phyloP scores from a whole-genome alignment of 768 basidiomycete genomes.

The Kwoniella pini region DNA sequence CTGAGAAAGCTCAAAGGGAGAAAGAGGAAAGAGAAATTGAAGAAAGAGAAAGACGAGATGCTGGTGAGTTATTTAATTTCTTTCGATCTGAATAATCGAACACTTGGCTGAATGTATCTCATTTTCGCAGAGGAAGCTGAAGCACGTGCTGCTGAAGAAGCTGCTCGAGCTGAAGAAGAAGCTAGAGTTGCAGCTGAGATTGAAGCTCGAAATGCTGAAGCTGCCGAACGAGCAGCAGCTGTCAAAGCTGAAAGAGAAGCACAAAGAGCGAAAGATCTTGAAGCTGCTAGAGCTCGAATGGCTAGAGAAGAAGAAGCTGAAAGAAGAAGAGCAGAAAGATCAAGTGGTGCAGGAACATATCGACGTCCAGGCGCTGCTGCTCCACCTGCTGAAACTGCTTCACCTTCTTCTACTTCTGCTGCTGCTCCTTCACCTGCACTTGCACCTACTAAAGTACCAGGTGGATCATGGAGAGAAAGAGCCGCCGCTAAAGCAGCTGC shows the following conservation, averaged over 20 bases:
- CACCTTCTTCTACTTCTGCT: constrained; percentile 21
- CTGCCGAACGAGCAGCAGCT: constrained; percentile 51
- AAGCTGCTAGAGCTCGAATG: constrained; percentile 47
- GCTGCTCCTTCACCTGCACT: constrained; percentile 50
- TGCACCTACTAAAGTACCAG: constrained; percentile 40
- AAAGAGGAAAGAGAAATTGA: constrained; percentile 55
- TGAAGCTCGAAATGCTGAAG: constrained; percentile 39
- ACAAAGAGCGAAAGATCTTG: constrained; percentile 39
- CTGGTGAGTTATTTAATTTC: constrained; percentile 41
- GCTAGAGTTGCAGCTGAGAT: constrained; percentile 37
- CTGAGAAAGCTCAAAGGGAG: constrained; percentile 59
- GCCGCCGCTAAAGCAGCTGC: constrained; percentile 59
- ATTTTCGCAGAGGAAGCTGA: constrained; percentile 57
- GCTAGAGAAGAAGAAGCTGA: constrained; percentile 56
- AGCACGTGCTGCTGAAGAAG: constrained; percentile 68
- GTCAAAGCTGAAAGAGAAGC: constrained; percentile 35
- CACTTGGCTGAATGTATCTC: not conserved
- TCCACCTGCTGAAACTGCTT: constrained; percentile 9
- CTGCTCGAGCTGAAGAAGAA: constrained; percentile 59
- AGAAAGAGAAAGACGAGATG: constrained; percentile 37
- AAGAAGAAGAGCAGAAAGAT: constrained; percentile 38
- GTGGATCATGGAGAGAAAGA: constrained; percentile 66
- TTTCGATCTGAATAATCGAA: not conserved
- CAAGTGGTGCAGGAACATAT: constrained; percentile 28
- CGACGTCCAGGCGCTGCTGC: constrained; percentile 20